phyloP scores from a whole-genome alignment of 306 rosid species.

The Begonia masoniana region DNA sequence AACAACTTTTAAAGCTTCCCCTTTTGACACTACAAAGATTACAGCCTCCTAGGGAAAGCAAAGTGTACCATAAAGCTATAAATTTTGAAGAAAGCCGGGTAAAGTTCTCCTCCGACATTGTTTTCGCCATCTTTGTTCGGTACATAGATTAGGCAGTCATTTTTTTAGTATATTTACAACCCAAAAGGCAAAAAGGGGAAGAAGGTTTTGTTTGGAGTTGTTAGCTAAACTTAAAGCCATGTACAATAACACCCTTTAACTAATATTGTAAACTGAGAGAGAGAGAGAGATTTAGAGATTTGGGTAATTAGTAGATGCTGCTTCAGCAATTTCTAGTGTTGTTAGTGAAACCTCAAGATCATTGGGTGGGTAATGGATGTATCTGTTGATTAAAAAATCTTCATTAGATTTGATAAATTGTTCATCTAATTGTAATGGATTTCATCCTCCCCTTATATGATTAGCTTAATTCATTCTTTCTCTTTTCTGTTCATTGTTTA shows the following conservation, averaged over 20 bases:
- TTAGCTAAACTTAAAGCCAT: constrained; percentile 30
- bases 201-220: constrained; percentile 54
- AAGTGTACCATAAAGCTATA: constrained; percentile 58
- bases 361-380: no score
- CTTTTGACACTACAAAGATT: constrained; percentile 18
- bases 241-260: constrained; percentile 17
- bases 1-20: constrained; percentile 52
- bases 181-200: constrained; percentile 42
- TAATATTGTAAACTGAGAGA: constrained; percentile 12
- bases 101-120: constrained; percentile 52
- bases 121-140: constrained; percentile 44
- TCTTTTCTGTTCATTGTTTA: no score
- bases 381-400: no score
- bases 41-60: constrained; percentile 27
- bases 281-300: no score
- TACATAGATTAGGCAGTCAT: constrained; percentile 73
- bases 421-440: no score
- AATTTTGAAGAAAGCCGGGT: constrained; percentile 63
- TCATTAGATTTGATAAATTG: no score
- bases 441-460: no score
- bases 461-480: no score
- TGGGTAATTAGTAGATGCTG: no score
- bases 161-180: constrained; percentile 56
- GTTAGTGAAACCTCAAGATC: no score
- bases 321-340: no score